A percentile compares a stretch with the other conserved stretches of the same genome.
Conservation (phyloP, 2,329 filamentous ascomycete species). For the Alternaria sp. region DNA sequence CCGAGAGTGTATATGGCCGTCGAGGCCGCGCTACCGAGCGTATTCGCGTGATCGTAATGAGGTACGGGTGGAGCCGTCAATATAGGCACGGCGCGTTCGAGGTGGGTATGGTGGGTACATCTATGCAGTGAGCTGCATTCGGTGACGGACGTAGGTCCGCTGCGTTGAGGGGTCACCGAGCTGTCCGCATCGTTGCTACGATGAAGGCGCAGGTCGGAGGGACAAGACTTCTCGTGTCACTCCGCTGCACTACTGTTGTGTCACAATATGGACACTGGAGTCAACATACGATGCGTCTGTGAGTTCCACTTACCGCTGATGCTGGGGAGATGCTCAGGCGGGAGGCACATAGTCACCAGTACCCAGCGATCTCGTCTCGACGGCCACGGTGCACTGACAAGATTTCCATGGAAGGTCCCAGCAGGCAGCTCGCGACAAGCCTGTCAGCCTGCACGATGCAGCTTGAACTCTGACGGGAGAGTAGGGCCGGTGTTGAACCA, state of each 20-base stretch:
- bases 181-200: slow-evolving; percentile 3
- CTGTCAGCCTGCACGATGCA: neutral
- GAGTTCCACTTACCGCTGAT: slow-evolving; percentile 9
- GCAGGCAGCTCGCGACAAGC: neutral
- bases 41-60: neutral
- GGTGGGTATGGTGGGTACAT: slow-evolving; percentile 8
- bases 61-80: slow-evolving; percentile 8
- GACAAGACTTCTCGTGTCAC: neutral
- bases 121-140: slow-evolving; percentile 6
- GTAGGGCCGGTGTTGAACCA: neutral
- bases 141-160: slow-evolving; percentile 6
- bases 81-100: slow-evolving; percentile 1
- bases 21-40: neutral
- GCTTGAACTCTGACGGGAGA: neutral
- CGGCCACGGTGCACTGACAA: neutral
- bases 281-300: neutral
- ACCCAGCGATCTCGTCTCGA: neutral
- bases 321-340: neutral
- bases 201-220: neutral
- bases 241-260: neutral
- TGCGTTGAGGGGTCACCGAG: slow-evolving; percentile 1
- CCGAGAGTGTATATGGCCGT: neutral
- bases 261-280: neutral
- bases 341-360: slow-evolving; percentile 1
- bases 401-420: neutral